Conservation (phyloP, 495 filamentous ascomycete genomes). For the Hypomontagnella monticulosa region DNA sequence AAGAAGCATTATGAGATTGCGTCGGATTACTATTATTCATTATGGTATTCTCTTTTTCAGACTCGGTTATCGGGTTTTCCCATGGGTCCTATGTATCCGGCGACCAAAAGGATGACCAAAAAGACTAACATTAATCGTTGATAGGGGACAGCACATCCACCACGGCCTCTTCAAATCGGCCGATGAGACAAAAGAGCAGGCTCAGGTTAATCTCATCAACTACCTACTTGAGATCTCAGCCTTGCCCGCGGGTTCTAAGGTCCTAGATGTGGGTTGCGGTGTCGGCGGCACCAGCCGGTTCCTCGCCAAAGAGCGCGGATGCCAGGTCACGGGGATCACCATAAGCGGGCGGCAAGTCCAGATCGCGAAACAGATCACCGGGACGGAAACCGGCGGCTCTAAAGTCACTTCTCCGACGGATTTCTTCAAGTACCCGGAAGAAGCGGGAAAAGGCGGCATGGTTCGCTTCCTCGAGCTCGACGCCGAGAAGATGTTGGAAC, state of each 20-base stretch:
- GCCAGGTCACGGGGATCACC: conserved; percentile 64
- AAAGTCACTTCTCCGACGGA: conserved; percentile 18
- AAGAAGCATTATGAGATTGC: conserved; percentile 67
- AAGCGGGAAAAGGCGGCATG: conserved; percentile 38
- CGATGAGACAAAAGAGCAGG: conserved; percentile 59
- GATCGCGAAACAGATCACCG: conserved; percentile 56
- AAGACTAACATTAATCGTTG: not conserved
- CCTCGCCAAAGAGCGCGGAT: conserved; percentile 57
- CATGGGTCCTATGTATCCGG: not conserved
- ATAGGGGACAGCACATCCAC: conserved; percentile 69
- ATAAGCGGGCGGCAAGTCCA: conserved; percentile 66
- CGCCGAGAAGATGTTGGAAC: conserved; percentile 65
- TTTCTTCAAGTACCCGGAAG: conserved; percentile 48
- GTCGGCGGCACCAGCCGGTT: conserved; percentile 64
- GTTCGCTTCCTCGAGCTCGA: conserved; percentile 65
- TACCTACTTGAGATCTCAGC: conserved; percentile 59
- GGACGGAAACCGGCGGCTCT: conserved; percentile 42
- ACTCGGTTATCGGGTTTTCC: not conserved
- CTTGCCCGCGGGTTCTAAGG: conserved; percentile 45
- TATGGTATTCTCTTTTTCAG: conserved; percentile 50
- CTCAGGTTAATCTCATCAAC: conserved; percentile 60
- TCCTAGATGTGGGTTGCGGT: conserved; percentile 67
- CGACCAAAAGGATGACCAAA: not conserved
- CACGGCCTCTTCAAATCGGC: conserved; percentile 62
- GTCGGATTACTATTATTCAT: conserved; percentile 63